phyloP scores from a whole-genome alignment of 2,329 filamentous ascomycete genomes.

The Davidsoniella eucalypti region DNA sequence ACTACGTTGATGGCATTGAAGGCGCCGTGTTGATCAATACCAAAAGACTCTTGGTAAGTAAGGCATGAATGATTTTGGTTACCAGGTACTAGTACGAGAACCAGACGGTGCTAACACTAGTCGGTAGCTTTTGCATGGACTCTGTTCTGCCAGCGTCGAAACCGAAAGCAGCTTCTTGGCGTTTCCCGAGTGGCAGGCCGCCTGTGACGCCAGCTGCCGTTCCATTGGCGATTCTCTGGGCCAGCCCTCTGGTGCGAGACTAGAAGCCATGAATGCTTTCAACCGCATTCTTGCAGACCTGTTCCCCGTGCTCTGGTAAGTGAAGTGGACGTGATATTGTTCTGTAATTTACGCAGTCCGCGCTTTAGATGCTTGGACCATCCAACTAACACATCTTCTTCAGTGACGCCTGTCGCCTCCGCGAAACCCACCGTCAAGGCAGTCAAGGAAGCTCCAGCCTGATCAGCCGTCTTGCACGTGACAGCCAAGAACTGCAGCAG shows the following conservation, averaged over 20 bases:
- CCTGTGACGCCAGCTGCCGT: constrained; percentile 12
- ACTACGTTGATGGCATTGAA: constrained; percentile 22
- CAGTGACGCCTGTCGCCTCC: constrained; percentile 18
- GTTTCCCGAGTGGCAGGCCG: constrained; percentile 21
- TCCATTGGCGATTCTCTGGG: neutral
- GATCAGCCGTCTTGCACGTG: constrained; percentile 16
- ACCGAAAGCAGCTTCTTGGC: constrained; percentile 22
- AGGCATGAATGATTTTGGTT: neutral
- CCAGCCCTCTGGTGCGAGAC: neutral
- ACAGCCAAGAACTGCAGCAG: constrained; percentile 18
- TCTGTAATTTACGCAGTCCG: too few species aligned
- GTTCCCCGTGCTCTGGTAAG: constrained; percentile 4
- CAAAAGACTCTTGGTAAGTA: constrained; percentile 22
- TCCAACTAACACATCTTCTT: neutral
- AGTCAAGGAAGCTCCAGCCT: constrained; percentile 18
- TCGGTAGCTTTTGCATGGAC: constrained; percentile 5
- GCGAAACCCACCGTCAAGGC: constrained; percentile 18
- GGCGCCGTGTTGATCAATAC: constrained; percentile 24
- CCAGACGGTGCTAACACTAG: neutral
- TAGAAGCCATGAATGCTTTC: constrained; percentile 20
- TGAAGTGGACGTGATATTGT: neutral
- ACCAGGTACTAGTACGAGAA: neutral
- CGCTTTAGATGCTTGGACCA: neutral
- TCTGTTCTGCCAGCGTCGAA: constrained; percentile 12
- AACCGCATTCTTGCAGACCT: constrained; percentile 21